phyloP scores from a whole-genome alignment of 345 rosid genomes.

The Salix caprea region DNA sequence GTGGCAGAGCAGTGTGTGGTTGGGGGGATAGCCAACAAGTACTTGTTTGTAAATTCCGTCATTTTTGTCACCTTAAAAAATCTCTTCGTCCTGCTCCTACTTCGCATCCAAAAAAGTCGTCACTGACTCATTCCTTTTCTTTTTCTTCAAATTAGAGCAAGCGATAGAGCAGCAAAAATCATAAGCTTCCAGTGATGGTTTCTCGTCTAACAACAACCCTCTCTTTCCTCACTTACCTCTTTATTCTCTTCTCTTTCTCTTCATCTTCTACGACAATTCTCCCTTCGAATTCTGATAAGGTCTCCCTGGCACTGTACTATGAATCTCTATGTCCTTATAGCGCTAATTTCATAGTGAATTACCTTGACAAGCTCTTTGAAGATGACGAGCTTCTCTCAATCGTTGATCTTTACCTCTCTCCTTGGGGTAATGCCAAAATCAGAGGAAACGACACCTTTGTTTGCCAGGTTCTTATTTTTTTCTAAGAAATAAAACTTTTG shows the following conservation, averaged over 20 bases:
- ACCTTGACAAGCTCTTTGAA: constrained; percentile 46
- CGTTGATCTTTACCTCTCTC: constrained; percentile 68
- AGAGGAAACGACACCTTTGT: constrained; percentile 45
- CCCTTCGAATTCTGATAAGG: constrained; percentile 33
- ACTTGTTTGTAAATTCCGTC: neutral
- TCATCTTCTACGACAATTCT: neutral
- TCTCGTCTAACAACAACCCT: neutral
- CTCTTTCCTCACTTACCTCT: constrained; percentile 13
- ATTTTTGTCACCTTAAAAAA: neutral
- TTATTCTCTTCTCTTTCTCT: constrained; percentile 8
- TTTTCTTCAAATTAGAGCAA: neutral
- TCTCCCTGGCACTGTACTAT: constrained; percentile 56
- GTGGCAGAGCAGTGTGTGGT: neutral
- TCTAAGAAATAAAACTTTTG: neutral
- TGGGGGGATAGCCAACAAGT: neutral
- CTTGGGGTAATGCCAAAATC: constrained; percentile 78
- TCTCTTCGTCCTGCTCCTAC: neutral
- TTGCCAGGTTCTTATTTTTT: constrained; percentile 57
- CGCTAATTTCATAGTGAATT: constrained; percentile 56
- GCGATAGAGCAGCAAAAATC: too few species aligned
- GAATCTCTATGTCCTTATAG: constrained; percentile 84
- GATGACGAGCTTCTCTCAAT: constrained; percentile 52
- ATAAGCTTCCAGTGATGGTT: neutral
- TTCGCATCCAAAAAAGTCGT: too few species aligned
- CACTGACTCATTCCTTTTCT: neutral